Conservation (phyloP, 2,329 filamentous ascomycete genomes). For the Alternaria rosae region DNA sequence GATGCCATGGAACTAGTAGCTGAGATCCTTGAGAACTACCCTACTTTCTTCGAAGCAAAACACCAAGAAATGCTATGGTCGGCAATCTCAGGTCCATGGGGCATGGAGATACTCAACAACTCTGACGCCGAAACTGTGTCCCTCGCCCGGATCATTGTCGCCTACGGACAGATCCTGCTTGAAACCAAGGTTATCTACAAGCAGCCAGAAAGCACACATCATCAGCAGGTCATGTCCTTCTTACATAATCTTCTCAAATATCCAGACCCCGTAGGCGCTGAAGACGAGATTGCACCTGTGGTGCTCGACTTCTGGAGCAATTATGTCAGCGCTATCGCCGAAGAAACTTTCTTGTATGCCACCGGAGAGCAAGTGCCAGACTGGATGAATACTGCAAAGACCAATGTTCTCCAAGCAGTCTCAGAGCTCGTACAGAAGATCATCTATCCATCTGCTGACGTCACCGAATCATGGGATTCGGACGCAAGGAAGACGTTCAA, state of each 20-base stretch:
- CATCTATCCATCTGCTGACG: slow-evolving; percentile 67
- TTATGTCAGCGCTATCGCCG: slow-evolving; percentile 72
- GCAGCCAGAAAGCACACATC: slow-evolving; percentile 53
- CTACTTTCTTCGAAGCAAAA: slow-evolving; percentile 44
- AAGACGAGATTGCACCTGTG: slow-evolving; percentile 77
- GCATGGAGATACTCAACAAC: slow-evolving; percentile 45
- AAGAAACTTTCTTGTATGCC: slow-evolving; percentile 56
- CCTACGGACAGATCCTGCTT: slow-evolving; percentile 45
- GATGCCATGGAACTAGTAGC: slow-evolving; percentile 49
- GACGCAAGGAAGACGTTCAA: slow-evolving; percentile 72
- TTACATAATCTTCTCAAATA: slow-evolving; percentile 72
- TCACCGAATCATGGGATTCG: slow-evolving; percentile 72
- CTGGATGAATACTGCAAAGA: slow-evolving; percentile 68
- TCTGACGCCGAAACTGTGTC: slow-evolving; percentile 45
- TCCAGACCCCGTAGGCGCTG: slow-evolving; percentile 71
- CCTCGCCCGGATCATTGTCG: slow-evolving; percentile 47
- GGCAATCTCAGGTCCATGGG: slow-evolving; percentile 45
- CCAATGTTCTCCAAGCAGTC: slow-evolving; percentile 69
- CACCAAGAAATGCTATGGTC: slow-evolving; percentile 46
- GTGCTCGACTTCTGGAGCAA: slow-evolving; percentile 83
- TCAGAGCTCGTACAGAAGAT: slow-evolving; percentile 74
- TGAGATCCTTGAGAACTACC: slow-evolving; percentile 46
- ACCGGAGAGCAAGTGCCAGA: slow-evolving; percentile 45
- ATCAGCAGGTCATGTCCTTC: slow-evolving; percentile 51
- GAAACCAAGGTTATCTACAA: slow-evolving; percentile 53